A percentile compares a stretch with the other conserved stretches of the same genome.
phyloP scores from a whole-genome alignment of 306 rosid genomes.

The Gynostemma pentaphyllum region DNA sequence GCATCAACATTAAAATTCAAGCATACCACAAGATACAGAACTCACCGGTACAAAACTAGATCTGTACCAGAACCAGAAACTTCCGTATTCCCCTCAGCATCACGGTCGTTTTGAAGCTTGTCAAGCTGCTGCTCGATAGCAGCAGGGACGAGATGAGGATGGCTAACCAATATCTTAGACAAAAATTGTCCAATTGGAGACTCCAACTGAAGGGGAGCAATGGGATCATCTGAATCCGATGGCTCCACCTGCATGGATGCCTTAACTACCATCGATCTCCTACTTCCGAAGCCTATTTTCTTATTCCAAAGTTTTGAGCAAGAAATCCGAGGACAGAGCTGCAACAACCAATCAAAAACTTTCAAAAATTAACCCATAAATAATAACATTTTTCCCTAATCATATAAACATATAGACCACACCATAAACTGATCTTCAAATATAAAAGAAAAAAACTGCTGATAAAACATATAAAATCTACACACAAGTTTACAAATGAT shows the following conservation, averaged over 20 bases:
- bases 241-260: conserved; percentile 37
- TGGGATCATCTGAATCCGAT: conserved; percentile 26
- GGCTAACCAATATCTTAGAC: conserved; percentile 62
- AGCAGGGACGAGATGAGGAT: conserved; percentile 94
- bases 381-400: conserved; percentile 2
- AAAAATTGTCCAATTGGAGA: conserved; percentile 90
- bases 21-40: neutral
- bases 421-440: neutral
- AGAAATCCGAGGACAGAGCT: conserved; percentile 29
- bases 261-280: conserved; percentile 37
- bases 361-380: neutral
- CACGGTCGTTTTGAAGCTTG: conserved; percentile 81
- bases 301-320: conserved; percentile 30
- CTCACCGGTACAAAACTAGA: conserved; percentile 70
- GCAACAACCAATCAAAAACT: conserved; percentile 9
- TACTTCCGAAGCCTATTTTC: conserved; percentile 25
- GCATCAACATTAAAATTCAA: neutral
- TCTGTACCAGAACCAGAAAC: conserved; percentile 57
- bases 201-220: conserved; percentile 85
- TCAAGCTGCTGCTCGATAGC: conserved; percentile 90
- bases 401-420: too few species aligned
- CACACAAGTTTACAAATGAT: neutral
- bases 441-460: neutral
- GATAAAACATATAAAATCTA: neutral
- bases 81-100: conserved; percentile 46